Conservation (phyloP, 129 eudicot species). For the Flaveria robusta region DNA sequence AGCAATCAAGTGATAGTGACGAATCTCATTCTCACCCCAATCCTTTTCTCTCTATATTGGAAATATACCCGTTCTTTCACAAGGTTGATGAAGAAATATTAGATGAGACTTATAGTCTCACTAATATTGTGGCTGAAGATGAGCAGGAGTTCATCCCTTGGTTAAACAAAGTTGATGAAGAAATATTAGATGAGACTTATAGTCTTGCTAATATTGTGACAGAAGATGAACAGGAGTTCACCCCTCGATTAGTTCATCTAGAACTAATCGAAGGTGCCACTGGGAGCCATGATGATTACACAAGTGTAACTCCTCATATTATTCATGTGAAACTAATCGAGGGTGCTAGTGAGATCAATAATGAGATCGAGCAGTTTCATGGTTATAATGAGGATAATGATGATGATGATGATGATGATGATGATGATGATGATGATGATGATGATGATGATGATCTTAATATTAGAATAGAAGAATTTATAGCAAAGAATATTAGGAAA, state of each 20-base stretch:
- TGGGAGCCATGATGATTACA: slow-evolving; percentile 27
- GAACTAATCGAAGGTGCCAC: slow-evolving; percentile 6
- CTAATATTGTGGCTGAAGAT: slow-evolving; percentile 13
- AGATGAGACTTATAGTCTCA: slow-evolving; percentile 15
- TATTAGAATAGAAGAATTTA: slow-evolving; percentile 33
- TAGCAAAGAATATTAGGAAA: slow-evolving; percentile 33
- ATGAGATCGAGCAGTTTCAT: slow-evolving; percentile 24
- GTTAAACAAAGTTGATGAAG: background rate
- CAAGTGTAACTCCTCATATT: background rate
- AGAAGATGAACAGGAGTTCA: background rate
- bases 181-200: slow-evolving; percentile 17
- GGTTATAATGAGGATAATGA: slow-evolving; percentile 38
- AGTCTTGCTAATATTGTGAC: background rate
- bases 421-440: slow-evolving; percentile 29
- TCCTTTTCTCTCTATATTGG: slow-evolving; percentile 15
- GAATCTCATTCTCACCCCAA: background rate
- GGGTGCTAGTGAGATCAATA: slow-evolving; percentile 17
- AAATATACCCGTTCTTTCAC: slow-evolving; percentile 21
- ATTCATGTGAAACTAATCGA: slow-evolving; percentile 27
- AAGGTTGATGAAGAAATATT: slow-evolving; percentile 14
- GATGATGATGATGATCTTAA: slow-evolving; percentile 25
- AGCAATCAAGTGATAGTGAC: slow-evolving; percentile 21
- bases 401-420: slow-evolving; percentile 31
- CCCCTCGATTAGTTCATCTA: slow-evolving; percentile 18
- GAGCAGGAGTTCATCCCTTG: background rate